Evolutionary conservation across 1,139 yeast species (phyloP).

Genomic region (Wickerhamomyces sp.): DNA sequence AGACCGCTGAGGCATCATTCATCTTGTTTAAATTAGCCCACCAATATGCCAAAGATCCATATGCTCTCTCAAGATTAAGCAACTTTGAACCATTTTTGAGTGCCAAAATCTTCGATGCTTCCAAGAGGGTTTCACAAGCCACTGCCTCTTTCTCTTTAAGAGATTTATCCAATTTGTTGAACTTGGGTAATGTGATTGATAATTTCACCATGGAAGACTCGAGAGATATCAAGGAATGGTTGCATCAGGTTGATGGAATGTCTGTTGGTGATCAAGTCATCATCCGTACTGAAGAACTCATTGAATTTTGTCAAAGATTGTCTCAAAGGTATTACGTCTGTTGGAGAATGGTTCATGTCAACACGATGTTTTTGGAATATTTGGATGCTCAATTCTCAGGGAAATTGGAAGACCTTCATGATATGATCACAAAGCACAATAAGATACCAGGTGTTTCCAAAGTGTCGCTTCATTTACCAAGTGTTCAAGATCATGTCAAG

Average conservation of each 20-base stretch:
- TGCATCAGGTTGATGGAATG: constrained; percentile 13
- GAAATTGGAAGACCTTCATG: constrained; percentile 10
- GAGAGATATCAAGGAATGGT: constrained; percentile 19
- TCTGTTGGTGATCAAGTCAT: constrained; percentile 15
- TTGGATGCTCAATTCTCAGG: constrained; percentile 15
- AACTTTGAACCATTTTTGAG: constrained; percentile 23
- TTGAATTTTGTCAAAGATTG: constrained; percentile 9
- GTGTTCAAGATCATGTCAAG: neutral
- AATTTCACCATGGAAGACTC: constrained; percentile 22
- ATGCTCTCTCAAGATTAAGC: constrained; percentile 11
- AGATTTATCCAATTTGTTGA: constrained; percentile 16
- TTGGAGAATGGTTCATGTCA: constrained; percentile 20
- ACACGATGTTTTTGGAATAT: constrained; percentile 14
- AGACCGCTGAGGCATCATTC: constrained; percentile 23
- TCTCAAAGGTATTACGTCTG: constrained; percentile 19
- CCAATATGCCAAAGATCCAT: constrained; percentile 19
- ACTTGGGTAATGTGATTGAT: constrained; percentile 16
- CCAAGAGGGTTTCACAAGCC: constrained; percentile 17
- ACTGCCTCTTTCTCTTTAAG: constrained; percentile 19
- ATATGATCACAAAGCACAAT: constrained; percentile 5
- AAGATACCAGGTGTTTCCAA: neutral
- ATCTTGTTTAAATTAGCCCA: constrained; percentile 21
- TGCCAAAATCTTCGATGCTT: constrained; percentile 18
- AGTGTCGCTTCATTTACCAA: constrained; percentile 3
- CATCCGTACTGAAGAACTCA: constrained; percentile 12